Percentiles rank a stretch among this genome's conserved stretches.
Conservation (phyloP, 768 basidiomycete genomes). For the Neoboletus magnificus region DNA sequence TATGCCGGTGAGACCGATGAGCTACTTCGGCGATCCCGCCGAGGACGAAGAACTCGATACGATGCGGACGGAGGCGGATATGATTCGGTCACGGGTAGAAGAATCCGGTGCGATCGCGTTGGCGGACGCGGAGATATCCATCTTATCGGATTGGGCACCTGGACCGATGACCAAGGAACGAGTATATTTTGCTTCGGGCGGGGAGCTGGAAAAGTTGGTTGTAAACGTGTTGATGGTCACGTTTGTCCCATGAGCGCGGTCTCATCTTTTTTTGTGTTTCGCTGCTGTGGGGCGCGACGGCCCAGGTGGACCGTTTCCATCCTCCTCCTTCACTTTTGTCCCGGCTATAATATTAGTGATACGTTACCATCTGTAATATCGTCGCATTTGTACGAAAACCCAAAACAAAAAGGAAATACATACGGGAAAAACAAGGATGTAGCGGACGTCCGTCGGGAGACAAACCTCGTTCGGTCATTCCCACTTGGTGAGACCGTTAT, state of each 20-base stretch:
- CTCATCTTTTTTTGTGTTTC: neutral
- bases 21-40: conserved; percentile 38
- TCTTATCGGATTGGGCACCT: conserved; percentile 53
- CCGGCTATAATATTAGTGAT: conserved; percentile 1
- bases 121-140: conserved; percentile 56
- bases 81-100: conserved; percentile 55
- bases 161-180: conserved; percentile 57
- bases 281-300: neutral
- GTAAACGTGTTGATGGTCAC: conserved; percentile 75
- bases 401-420: conserved; percentile 5
- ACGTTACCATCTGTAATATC: conserved; percentile 13
- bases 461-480: neutral
- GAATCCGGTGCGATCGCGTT: conserved; percentile 67
- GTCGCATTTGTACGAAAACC: neutral
- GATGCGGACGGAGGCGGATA: conserved; percentile 28
- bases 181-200: conserved; percentile 64
- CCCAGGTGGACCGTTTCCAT: conserved; percentile 1
- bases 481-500: neutral
- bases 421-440: neutral
- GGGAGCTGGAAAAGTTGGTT: conserved; percentile 67
- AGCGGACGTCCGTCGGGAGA: neutral
- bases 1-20: conserved; percentile 41
- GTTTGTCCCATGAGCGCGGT: conserved; percentile 51
- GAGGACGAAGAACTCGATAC: conserved; percentile 36
- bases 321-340: neutral